Percentiles rank a stretch among this genome's conserved stretches.
Evolutionary conservation across 129 eudicot species (phyloP).

Genomic region (Calendula officinalis): DNA sequence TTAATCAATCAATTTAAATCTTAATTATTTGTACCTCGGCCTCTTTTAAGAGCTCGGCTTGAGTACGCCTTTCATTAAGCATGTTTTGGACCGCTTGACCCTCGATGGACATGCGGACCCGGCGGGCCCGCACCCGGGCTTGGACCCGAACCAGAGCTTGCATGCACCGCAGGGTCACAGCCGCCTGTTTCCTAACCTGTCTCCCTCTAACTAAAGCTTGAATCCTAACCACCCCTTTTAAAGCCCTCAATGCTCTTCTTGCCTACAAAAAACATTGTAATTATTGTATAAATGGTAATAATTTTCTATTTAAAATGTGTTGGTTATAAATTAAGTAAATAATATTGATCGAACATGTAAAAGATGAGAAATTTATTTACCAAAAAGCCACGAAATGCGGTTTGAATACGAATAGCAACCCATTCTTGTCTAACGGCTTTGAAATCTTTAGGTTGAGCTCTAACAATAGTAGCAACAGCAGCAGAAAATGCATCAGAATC

Average conservation of each 20-base stretch:
- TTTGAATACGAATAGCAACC: constrained; percentile 13
- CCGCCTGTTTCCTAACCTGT: constrained; percentile 81
- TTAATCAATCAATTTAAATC: not conserved
- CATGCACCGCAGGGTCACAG: constrained; percentile 85
- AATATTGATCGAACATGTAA: not conserved
- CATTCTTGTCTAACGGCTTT: constrained; percentile 83
- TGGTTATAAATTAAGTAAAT: not conserved
- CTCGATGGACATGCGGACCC: constrained; percentile 76
- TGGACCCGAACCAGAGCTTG: constrained; percentile 89
- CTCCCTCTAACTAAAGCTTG: constrained; percentile 82
- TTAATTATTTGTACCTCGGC: constrained; percentile 57
- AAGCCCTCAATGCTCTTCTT: constrained; percentile 77
- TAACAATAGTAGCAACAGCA: constrained; percentile 87
- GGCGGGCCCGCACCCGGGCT: constrained; percentile 84
- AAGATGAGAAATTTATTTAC: constrained; percentile 24
- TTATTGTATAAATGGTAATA: too few relatives aligned
- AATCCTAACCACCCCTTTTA: constrained; percentile 74
- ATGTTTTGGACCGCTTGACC: constrained; percentile 46
- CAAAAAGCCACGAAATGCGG: constrained; percentile 83
- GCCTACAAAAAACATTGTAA: constrained; percentile 41
- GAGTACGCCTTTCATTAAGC: constrained; percentile 55
- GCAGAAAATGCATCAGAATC: constrained; percentile 63
- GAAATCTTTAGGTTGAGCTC: constrained; percentile 92
- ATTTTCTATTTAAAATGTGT: too few relatives aligned
- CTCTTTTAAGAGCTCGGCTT: constrained; percentile 58